Evolutionary conservation across 352 stramenopile species (phyloP), one percentile per base, ranked within the genome.

Genomic region (Pythium brassicae): DNA sequence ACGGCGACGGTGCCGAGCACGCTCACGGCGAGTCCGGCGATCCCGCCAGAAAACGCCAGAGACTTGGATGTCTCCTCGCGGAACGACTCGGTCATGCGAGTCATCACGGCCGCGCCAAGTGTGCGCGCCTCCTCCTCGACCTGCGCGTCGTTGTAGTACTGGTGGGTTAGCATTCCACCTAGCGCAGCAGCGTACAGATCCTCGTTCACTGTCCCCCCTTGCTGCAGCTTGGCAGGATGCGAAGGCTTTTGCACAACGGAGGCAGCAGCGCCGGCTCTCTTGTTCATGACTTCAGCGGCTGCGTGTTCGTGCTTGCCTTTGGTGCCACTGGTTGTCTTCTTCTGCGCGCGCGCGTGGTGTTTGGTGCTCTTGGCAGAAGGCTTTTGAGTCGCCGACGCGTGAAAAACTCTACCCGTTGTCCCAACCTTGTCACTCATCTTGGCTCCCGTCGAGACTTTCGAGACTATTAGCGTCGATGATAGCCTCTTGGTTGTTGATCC

Each of bases 51-150:
- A 23, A 65, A 23, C 29, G 55, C 22, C 19, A 63, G 17, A 9
- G 49, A 56, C 47, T 63, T 58, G 47, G 55, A 50, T 2, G 47
- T 44, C 9, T 58, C 44, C 22, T 63, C 19, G 25, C 42, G 45
- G 47, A 71, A 65, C 14, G 53, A 43, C 35, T 74, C 53, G 15
- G 63, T 50, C 62, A 66, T 43, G 14, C 53, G 46, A 26, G 55
- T 37, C 49, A 55, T 53, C 15, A 70, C 34, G 10, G 52, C 45
- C 8, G 52, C 20, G 23, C 57, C 55, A 34, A 61, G 55, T 11
- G 49, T 46, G 4, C 49, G 39, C 2, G 40, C 56, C 19, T 62
- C 39, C 6, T 53, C 39, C 17, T 57, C 27, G 9, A 64, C 4
- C 6, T 53, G 27, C 12, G 14, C 29, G 35, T 11, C 37, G 14